A percentile compares a stretch with the other conserved stretches of the same genome.
Conservation (phyloP, 805 yeast genomes). For the Helenozyma baotianmanensis region DNA sequence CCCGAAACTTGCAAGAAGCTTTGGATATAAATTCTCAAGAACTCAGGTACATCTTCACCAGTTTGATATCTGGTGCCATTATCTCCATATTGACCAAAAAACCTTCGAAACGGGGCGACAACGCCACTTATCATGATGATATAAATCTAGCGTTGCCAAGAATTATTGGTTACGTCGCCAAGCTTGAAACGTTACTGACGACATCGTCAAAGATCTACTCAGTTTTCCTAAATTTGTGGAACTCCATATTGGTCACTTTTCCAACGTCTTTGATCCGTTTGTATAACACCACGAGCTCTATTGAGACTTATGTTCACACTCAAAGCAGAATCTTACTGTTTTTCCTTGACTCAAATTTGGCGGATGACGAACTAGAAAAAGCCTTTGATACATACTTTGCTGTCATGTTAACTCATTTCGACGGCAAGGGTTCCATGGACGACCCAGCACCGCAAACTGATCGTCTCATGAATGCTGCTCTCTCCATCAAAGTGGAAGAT, state of each 20-base stretch:
- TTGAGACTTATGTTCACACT: constrained; percentile 24
- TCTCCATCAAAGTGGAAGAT: constrained; percentile 22
- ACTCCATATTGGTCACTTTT: constrained; percentile 15
- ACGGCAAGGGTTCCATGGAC: constrained; percentile 2
- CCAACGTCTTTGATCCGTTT: constrained; percentile 18
- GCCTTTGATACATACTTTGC: constrained; percentile 12
- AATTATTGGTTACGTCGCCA: constrained; percentile 21
- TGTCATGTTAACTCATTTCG: constrained; percentile 8
- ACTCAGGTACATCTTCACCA: constrained; percentile 25
- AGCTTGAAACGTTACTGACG: constrained; percentile 20
- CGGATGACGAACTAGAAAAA: constrained; percentile 3
- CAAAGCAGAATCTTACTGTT: constrained; percentile 21
- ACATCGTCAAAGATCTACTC: constrained; percentile 15
- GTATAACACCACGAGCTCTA: constrained; percentile 21
- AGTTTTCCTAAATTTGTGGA: constrained; percentile 25
- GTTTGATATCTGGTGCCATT: constrained; percentile 40
- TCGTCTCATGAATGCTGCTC: constrained; percentile 17
- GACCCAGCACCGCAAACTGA: constrained; percentile 2
- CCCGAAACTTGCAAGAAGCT: constrained; percentile 18
- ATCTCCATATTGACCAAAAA: constrained; percentile 24
- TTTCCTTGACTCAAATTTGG: constrained; percentile 12
- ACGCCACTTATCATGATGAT: constrained; percentile 12
- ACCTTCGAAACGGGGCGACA: constrained; percentile 12
- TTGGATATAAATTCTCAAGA: constrained; percentile 22
- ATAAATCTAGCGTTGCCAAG: constrained; percentile 15